Base-by-base conservation (phyloP, 805 yeast species). In the Huiozyma sinensis region DNA sequence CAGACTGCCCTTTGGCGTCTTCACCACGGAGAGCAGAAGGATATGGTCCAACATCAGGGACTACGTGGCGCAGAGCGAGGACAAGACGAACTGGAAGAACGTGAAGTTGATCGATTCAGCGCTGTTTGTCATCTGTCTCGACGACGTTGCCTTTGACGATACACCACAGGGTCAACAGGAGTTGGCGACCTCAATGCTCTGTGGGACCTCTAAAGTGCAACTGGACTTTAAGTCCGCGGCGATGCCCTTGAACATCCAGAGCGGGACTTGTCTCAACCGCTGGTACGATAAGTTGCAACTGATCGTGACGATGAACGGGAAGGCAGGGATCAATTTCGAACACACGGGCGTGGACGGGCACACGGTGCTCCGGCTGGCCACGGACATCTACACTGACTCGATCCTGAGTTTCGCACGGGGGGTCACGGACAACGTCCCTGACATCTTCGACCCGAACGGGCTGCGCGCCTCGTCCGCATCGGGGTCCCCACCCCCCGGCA, bases 301-400 rank as follows among this genome's bases (percentile, higher is more conserved):
- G 51, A 88, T 88, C 43, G 77, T 88, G 44, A 86, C 95, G 5
- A 77, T 79, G 60, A 86, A 88, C 62, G 95, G 94, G 27, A 83
- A 84, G 63, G 95, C 92, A 2, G 97, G 97, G 29, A 80, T 88
- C 51, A 88, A 89, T 62, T 88, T 88, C 59, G 97, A 88, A 57
- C 92, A 88, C 58, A 83, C 97, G 0, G 95, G 95, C 53, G 94
- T 88, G 28, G 97, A 88, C 64, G 97, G 97, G 45, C 96, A 88
- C 62, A 88, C 97, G 0, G 95, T 88, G 5, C 67, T 88, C 51
- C 67, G 96, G 50, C 82, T 83, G 67, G 95, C 87, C 10, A 78
- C 87, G 35, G 96, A 88, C 62, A 83, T 88, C 44, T 88, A 88
- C 60, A 88, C 96, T 0, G 97, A 88, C 60, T 82, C 95, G 1